Base-by-base conservation (phyloP, 1,284 basidiomycete genomes). In the Naganishia albida region DNA sequence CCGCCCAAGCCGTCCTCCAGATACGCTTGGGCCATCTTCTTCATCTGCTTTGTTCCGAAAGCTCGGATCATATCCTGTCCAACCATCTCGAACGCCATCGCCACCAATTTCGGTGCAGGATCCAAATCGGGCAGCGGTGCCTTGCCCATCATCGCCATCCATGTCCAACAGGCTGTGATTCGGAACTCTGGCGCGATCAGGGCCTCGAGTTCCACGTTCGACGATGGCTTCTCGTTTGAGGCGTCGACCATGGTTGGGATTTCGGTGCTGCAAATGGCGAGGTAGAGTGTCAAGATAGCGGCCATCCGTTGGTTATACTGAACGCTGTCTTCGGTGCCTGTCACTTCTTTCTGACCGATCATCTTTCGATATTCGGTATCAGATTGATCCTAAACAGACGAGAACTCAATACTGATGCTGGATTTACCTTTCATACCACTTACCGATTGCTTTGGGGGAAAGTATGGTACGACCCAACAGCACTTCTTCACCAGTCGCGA, bases 251-350 rank as follows among this genome's bases (percentile, higher is more conserved):
- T 2, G n/a, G 74, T 65, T 7, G 67, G 65, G 56, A 78, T 62
- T 39, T 79, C 76, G 12, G 80, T 80, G 68, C 82, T 83, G 44
- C 94, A 76, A 64, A 96, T 85, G 8, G 87, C 84, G 75, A 92
- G 91, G 81, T 96, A 99, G 25, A 99, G 85, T 12, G 93, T 86
- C 82, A 92, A 83, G 52, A 94, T 85, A 7, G 92, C 93, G 30
- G 85, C 80, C 70, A 96, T 84, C n/a, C 95, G 85, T 50, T 82
- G 82, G 25, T 84, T 83, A 75, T 91, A 90, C 59, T 91, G 88
- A 18, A 84, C 79, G 18, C 80, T 74, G 0, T 83, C 81, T 77
- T 94, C 86, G 59, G 75, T 74, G 63, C 72, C 53, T 0, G 70
- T 73, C 13, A 75, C 69, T 26, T 69, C 67, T 40, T 68, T 69